phyloP scores from a whole-genome alignment of 148 eudicot species.

The Nepenthes gracilis region DNA sequence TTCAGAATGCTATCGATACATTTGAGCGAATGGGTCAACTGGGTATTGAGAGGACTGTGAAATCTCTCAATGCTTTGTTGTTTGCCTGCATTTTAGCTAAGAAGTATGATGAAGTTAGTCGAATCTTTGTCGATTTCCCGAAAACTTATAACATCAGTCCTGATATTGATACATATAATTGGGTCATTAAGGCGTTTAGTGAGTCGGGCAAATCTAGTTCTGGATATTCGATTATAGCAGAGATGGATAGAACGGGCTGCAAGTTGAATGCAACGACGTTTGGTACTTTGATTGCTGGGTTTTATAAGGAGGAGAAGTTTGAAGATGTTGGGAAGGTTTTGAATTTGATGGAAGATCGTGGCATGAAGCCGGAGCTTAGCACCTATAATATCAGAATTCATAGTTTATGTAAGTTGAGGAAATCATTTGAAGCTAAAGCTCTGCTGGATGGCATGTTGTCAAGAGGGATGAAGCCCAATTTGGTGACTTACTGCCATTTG shows the following conservation, averaged over 20 bases:
- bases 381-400: slow-evolving; percentile 56
- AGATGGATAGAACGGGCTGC: slow-evolving; percentile 58
- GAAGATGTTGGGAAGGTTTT: slow-evolving; percentile 72
- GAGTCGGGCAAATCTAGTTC: slow-evolving; percentile 52
- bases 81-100: slow-evolving; percentile 53
- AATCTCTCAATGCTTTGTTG: slow-evolving; percentile 58
- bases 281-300: slow-evolving; percentile 52
- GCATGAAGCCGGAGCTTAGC: slow-evolving; percentile 26
- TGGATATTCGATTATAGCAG: slow-evolving; percentile 48
- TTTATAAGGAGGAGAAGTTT: slow-evolving; percentile 68
- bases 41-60: slow-evolving; percentile 43
- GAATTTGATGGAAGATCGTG: slow-evolving; percentile 45
- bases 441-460: slow-evolving; percentile 59
- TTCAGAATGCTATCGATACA: slow-evolving; percentile 37
- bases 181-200: slow-evolving; percentile 59
- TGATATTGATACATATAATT: slow-evolving; percentile 56
- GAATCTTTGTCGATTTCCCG: slow-evolving; percentile 55
- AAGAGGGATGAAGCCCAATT: slow-evolving; percentile 46
- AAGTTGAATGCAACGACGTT: slow-evolving; percentile 57
- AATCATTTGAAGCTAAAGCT: slow-evolving; percentile 64
- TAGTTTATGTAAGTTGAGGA: slow-evolving; percentile 74
- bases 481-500: slow-evolving; percentile 37
- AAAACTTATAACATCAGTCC: slow-evolving; percentile 40
- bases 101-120: slow-evolving; percentile 37
- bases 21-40: slow-evolving; percentile 52